Conservation (phyloP, 2,329 filamentous ascomycete species). For the Pseudogymnoascus sp. region DNA sequence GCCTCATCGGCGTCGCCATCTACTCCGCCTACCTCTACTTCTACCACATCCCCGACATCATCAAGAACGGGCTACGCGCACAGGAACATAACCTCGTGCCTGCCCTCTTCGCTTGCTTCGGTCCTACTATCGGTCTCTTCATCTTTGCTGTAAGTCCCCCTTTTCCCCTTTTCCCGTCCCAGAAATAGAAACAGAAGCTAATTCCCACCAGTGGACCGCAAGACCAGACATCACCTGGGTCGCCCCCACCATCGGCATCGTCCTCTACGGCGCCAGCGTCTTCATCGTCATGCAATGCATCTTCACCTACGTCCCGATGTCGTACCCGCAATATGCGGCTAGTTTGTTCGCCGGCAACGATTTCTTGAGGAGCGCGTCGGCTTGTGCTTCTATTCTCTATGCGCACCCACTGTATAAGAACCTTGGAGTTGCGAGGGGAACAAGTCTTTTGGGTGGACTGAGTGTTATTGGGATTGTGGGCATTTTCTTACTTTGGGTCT, state of each 20-base stretch:
- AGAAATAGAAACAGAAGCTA: background rate
- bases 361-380: constrained; percentile 48
- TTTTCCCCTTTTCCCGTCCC: too few species aligned
- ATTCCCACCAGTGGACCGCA: constrained; percentile 36
- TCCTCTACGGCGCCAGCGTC: constrained; percentile 41
- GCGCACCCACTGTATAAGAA: constrained; percentile 50
- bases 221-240: constrained; percentile 43
- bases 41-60: constrained; percentile 42
- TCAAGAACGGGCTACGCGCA: constrained; percentile 38
- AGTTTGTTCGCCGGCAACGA: constrained; percentile 53
- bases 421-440: constrained; percentile 49
- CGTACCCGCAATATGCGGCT: constrained; percentile 48
- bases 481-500: constrained; percentile 34
- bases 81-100: constrained; percentile 48
- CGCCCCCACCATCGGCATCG: constrained; percentile 47
- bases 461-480: constrained; percentile 46
- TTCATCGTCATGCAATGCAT: constrained; percentile 52
- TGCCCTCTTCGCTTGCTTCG: constrained; percentile 43
- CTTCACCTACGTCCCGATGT: constrained; percentile 50
- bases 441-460: constrained; percentile 47
- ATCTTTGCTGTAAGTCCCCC: constrained; percentile 35
- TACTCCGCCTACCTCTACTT: constrained; percentile 45
- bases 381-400: constrained; percentile 52
- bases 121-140: constrained; percentile 51
- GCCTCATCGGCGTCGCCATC: constrained; percentile 39